These are phyloP conservation scores for Infundibulicybe gibba DNA, from an alignment of 768 basidiomycete species.

Conservation along the genomic window DNA sequence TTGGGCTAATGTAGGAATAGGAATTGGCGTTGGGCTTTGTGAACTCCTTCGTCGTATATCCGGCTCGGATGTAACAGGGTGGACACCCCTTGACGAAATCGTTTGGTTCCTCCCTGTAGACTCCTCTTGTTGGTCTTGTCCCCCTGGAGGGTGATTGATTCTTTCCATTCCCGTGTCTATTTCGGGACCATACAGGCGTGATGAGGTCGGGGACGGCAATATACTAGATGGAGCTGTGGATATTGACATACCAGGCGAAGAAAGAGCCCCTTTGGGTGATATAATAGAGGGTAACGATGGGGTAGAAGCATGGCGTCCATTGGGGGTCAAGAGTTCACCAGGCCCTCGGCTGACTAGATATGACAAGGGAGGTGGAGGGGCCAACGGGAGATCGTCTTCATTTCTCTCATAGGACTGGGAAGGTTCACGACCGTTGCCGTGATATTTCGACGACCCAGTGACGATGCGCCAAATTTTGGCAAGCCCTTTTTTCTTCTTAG, in stretches of 20 bases:
- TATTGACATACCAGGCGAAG: constrained; percentile 65
- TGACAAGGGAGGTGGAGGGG: constrained; percentile 88
- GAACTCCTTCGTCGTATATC: constrained; percentile 50
- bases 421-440: constrained; percentile 26
- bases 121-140: constrained; percentile 32
- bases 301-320: constrained; percentile 62
- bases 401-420: constrained; percentile 36
- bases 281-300: constrained; percentile 61
- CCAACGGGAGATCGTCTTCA: constrained; percentile 75
- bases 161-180: constrained; percentile 43
- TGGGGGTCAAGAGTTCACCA: constrained; percentile 31
- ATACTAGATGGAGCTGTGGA: constrained; percentile 74
- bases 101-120: constrained; percentile 26
- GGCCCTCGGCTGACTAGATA: constrained; percentile 76
- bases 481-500: constrained; percentile 76
- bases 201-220: constrained; percentile 73
- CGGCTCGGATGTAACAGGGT: constrained; percentile 58
- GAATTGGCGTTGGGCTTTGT: constrained; percentile 25
- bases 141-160: constrained; percentile 38
- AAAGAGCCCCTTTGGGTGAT: constrained; percentile 51
- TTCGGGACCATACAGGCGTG: constrained; percentile 58
- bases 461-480: constrained; percentile 82
- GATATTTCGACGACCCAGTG: constrained; percentile 52
- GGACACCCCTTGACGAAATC: constrained; percentile 34
- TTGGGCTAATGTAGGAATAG: constrained; percentile 18